Conservation (phyloP, 2,329 filamentous ascomycete genomes). For the Pseudogymnoascus sp. region DNA sequence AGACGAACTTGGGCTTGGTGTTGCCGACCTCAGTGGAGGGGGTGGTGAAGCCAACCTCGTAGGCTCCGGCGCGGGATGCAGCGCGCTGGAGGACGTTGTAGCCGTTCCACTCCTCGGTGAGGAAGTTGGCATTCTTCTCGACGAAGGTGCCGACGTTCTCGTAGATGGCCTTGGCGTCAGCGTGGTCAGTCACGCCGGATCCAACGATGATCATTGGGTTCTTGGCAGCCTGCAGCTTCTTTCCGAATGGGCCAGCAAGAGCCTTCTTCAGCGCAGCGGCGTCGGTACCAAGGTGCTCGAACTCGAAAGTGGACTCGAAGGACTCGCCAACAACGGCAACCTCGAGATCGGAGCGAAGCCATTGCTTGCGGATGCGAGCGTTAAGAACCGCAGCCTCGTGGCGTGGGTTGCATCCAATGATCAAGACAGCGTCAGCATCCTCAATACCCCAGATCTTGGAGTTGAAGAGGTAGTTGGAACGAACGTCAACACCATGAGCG, state of each 20-base stretch:
- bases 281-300: constrained; percentile 79
- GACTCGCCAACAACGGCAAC: constrained; percentile 84
- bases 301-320: constrained; percentile 93
- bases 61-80: constrained; percentile 86
- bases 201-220: constrained; percentile 95
- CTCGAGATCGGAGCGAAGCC: constrained; percentile 89
- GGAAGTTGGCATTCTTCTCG: constrained; percentile 90
- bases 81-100: constrained; percentile 95
- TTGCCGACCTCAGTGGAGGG: constrained; percentile 73
- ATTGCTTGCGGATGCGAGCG: constrained; percentile 94
- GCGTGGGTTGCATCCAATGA: constrained; percentile 90
- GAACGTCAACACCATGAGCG: constrained; percentile 86
- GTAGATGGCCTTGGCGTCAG: constrained; percentile 86
- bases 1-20: constrained; percentile 88
- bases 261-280: constrained; percentile 74
- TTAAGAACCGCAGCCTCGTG: constrained; percentile 94
- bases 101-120: constrained; percentile 87
- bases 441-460: constrained; percentile 90
- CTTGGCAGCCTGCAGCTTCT: constrained; percentile 82
- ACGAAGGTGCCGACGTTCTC: constrained; percentile 85
- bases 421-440: constrained; percentile 82
- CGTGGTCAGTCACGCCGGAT: constrained; percentile 82
- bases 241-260: constrained; percentile 79
- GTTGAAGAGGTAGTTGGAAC: constrained; percentile 95
- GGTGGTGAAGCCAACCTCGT: constrained; percentile 88